phyloP scores from a whole-genome alignment of 2,329 filamentous ascomycete genomes.

The Diaporthe ilicicola region DNA sequence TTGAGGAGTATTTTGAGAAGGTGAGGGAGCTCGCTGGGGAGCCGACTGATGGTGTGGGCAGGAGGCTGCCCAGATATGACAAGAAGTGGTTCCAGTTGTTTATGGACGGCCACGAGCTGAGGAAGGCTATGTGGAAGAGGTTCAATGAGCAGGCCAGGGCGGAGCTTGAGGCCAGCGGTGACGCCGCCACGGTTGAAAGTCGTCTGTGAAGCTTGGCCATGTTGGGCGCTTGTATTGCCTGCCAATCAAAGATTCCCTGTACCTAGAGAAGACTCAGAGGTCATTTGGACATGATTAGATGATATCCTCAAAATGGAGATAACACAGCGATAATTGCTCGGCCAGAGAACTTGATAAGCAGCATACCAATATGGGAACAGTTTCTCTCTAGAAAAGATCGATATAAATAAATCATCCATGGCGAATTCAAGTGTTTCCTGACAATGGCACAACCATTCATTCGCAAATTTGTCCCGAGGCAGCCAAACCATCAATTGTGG shows the following conservation, averaged over 20 bases:
- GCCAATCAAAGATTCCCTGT: neutral
- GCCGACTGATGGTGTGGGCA: slow-evolving; percentile 53
- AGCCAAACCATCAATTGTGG: no score
- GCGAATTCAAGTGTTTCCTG: no score
- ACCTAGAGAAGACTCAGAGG: neutral
- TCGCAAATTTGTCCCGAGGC: no score
- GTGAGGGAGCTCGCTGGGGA: slow-evolving; percentile 57
- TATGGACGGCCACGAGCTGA: slow-evolving; percentile 60
- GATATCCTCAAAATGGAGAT: neutral
- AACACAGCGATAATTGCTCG: neutral
- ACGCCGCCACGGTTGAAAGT: neutral
- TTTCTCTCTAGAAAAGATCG: no score
- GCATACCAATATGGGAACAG: no score
- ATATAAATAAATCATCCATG: no score
- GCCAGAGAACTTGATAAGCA: neutral
- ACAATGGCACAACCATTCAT: no score
- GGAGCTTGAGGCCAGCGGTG: slow-evolving; percentile 17
- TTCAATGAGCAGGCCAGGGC: slow-evolving; percentile 52
- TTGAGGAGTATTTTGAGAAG: slow-evolving; percentile 71
- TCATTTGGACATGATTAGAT: neutral
- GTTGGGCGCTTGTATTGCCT: neutral
- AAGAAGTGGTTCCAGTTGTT: slow-evolving; percentile 59
- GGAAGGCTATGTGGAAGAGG: slow-evolving; percentile 66
- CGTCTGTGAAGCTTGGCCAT: neutral
- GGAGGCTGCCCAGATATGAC: slow-evolving; percentile 54